Base-by-base conservation (phyloP, 257 asterid species). In the Thymus mandschuricus region DNA sequence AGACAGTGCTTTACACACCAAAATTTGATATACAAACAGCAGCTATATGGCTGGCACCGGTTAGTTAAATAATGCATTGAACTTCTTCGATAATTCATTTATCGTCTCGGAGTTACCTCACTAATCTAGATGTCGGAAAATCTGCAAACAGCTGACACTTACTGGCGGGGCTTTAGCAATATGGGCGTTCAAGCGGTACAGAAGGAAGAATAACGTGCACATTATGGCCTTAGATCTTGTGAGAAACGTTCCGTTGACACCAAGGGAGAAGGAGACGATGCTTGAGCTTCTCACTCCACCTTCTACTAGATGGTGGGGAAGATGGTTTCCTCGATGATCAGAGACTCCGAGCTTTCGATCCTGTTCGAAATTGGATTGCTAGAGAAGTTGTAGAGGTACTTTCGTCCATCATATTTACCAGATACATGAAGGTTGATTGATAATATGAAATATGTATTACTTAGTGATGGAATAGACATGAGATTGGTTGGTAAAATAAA, bases 11-110 rank as follows among this genome's bases (percentile, higher is more conserved):
- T 72, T 91, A 94, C 64, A 75, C 87, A 63, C 99, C 99, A 43
- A 94, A 91, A 64, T 94, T 94, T 49, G 97, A 91, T 73, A 46
- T 87, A 87, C 98, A 94, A 82, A 94, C 97, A 63, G 97, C 97
- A 62, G 97, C 92, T 40, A 73, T 94, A 65, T 94, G 97, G 98
- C 84, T 91, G 55, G 78, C 96, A 44, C 98, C 98, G 78, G 98
- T 94, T 57, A 78, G 96, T 84, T 35, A 35, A 64, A 31, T 33
- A 4, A n/a, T 51, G 30, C 35, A 1, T 40, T 46, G 35, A 50
- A 27, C 43, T 59, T 68, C n/a, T 41, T 66, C 49, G 45, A 10
- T 11, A 4, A 3, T 61, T 54, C 10, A 27, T 1, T 69, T 9
- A 60, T 60, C 43, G 1, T 54, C 10, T 67, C 44, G 9, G 46